Conservation (phyloP, 2,329 filamentous ascomycete genomes). For the Alternaria solani region DNA sequence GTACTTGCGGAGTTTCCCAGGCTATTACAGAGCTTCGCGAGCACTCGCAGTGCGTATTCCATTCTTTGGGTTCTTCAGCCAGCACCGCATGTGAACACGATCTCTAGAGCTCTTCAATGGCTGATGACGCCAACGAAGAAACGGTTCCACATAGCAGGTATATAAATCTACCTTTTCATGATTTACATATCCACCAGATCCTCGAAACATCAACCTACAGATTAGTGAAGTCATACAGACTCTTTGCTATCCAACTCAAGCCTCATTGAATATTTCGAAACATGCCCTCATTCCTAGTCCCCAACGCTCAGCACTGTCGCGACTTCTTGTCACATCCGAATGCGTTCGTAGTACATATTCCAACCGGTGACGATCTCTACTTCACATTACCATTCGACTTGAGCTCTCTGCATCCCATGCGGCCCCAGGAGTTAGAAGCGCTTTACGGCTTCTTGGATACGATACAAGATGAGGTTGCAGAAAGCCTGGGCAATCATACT, state of each 20-base stretch:
- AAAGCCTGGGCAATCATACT: neutral
- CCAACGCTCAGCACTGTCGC: neutral
- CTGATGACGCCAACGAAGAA: neutral
- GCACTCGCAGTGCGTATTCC: neutral
- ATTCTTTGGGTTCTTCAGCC: neutral
- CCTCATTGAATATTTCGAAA: neutral
- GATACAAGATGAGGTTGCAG: neutral
- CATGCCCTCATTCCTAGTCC: conserved; percentile 1
- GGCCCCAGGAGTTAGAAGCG: neutral
- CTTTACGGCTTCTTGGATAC: neutral
- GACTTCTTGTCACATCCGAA: conserved; percentile 1
- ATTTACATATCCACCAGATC: neutral
- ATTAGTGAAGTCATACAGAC: neutral
- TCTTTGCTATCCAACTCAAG: neutral
- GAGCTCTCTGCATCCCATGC: neutral
- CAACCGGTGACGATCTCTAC: neutral
- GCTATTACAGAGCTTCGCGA: neutral
- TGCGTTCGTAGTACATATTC: neutral
- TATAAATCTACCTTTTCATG: neutral
- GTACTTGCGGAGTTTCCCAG: neutral
- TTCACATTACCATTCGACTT: conserved; percentile 8
- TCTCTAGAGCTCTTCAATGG: neutral
- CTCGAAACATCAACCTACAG: neutral
- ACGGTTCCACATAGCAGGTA: neutral
- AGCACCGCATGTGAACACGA: neutral